Conservation (phyloP, 2,329 filamentous ascomycete genomes). For the Diaporthe sp. region DNA sequence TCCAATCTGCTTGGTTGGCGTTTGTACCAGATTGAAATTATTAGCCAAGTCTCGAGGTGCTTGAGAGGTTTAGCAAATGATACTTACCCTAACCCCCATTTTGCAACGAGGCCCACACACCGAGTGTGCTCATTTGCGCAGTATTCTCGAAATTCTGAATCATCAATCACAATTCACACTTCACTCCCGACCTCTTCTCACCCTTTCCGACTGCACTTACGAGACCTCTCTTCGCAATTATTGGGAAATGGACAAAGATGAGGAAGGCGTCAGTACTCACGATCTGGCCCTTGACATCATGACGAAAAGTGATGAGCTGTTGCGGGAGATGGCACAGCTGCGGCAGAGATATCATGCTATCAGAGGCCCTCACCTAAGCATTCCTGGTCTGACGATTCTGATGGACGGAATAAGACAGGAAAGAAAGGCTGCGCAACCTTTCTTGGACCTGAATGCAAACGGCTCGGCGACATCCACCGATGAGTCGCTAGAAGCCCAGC, state of each 20-base stretch:
- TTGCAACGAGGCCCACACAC: neutral
- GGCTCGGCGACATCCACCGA: neutral
- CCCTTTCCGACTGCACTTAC: neutral
- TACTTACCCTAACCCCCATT: neutral
- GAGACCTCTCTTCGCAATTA: neutral
- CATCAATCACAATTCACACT: neutral
- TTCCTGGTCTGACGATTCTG: slow-evolving; percentile 22
- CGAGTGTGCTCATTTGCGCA: neutral
- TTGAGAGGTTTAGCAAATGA: neutral
- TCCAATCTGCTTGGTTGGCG: neutral
- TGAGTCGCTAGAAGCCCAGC: slow-evolving; percentile 1
- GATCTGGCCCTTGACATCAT: slow-evolving; percentile 30
- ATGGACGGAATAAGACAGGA: slow-evolving; percentile 26
- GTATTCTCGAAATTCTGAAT: slow-evolving; percentile 4
- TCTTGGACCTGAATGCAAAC: neutral
- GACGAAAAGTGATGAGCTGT: slow-evolving; percentile 21
- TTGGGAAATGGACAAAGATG: neutral
- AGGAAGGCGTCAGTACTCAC: neutral
- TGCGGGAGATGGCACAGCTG: slow-evolving; percentile 30
- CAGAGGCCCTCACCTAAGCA: slow-evolving; percentile 19
- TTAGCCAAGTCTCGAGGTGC: neutral
- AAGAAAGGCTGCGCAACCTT: neutral
- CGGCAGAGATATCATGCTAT: slow-evolving; percentile 18
- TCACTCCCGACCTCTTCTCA: neutral
- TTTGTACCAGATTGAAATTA: neutral